Base-by-base conservation (phyloP, 1,139 yeast species). In the Yamadazyma songkhlaensis region DNA sequence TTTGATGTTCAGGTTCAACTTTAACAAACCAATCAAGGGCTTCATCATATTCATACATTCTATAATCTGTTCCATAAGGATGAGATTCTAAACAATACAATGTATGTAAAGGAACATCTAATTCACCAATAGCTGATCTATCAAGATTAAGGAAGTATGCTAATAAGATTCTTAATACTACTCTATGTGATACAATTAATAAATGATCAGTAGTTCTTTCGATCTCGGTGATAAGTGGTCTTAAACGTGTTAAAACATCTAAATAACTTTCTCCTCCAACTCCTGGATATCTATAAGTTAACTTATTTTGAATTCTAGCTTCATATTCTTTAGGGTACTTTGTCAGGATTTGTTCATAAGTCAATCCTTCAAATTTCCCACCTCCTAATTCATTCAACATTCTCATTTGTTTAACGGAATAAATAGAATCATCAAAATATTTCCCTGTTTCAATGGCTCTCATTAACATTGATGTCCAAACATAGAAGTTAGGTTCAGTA, bases 241-340 rank as follows among this genome's bases (percentile, higher is more conserved):
- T 72, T 42, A 92, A 70, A 43, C 98, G 73, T 46, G 90, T 87
- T 52, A 92, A 84, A 4, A 90, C 98, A 61, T 92, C 98, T 50
- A 90, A 65, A 51, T 90, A 90, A 0, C 95, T 85, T 62, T 90
- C 97, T 25, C 97, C 97, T n/a, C 97, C 96, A 37, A 88, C 86
- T 9, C 97, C 97, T 2, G 97, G 97, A 55, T 89, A 90, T 48
- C 97, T 69, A 60, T 89, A 90, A 21, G 82, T 69, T 51, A 90
- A 71, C 61, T 90, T 90, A 58, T 87, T 84, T 32, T 72, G 69
- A 48, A 87, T 65, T 43, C 97, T 74, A 14, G 89, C 76, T 32
- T 77, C 79, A 53, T 84, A 90, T 59, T 92, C 97, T 31, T 74
- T 77, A 0, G 97, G 96, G 49, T 72, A 77, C 49, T 69, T 69